Percentiles rank a stretch among this genome's conserved stretches.
Conservation (phyloP, 345 rosid species). For the Gossypium herbaceum region DNA sequence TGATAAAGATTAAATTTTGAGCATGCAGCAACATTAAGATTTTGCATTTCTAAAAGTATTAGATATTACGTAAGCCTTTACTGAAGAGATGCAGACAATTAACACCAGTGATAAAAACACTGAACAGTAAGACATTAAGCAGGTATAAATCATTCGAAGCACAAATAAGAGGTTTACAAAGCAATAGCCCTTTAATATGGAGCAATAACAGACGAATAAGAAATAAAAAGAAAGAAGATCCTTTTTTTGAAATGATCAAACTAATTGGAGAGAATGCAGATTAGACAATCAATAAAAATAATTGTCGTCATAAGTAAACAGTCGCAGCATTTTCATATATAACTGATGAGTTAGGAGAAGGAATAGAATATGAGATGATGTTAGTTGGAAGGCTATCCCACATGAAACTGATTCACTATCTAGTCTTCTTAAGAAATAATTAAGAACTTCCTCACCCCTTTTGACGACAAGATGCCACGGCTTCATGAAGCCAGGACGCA, state of each 20-base stretch:
- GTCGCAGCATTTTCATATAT: neutral
- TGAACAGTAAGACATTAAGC: neutral
- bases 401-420: neutral
- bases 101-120: neutral
- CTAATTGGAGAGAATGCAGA: neutral
- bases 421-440: neutral
- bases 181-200: constrained; percentile 3
- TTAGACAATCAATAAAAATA: neutral
- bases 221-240: neutral
- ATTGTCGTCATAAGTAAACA: neutral
- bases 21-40: neutral
- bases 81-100: neutral
- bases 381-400: neutral
- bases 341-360: neutral
- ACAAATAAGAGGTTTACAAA: neutral
- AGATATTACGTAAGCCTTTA: neutral
- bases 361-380: neutral
- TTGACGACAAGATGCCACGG: constrained; percentile 59
- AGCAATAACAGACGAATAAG: neutral
- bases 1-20: neutral
- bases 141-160: neutral
- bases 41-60: neutral
- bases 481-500: constrained; percentile 74
- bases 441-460: constrained; percentile 58
- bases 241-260: neutral